These are phyloP conservation scores for Linnemannia hyalina DNA, from an alignment of 192 early-diverging fungal species.

Conservation along the genomic window DNA sequence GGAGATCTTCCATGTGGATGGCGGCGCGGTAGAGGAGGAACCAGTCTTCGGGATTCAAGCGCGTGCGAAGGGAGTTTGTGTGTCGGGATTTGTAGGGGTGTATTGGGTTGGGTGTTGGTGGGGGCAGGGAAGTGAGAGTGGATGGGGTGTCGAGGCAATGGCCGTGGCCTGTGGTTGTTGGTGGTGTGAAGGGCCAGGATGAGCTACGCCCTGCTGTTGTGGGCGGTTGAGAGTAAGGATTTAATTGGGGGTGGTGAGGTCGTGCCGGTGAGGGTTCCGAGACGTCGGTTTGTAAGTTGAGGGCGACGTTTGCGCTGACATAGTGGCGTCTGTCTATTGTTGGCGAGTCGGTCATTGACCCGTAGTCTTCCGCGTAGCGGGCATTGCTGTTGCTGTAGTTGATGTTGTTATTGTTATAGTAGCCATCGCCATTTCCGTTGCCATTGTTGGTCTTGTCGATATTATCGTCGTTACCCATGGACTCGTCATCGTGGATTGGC, in stretches of 20 bases:
- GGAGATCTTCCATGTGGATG: slow-evolving; percentile 22
- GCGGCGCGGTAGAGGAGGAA: slow-evolving; percentile 29
- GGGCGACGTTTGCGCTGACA: slow-evolving; percentile 33
- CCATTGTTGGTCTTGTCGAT: not conserved
- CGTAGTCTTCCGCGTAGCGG: not conserved
- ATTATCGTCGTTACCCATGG: not conserved
- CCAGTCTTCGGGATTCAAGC: slow-evolving; percentile 22
- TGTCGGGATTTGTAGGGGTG: not conserved
- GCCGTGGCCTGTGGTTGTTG: not conserved
- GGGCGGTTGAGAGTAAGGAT: not conserved
- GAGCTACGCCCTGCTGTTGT: not conserved
- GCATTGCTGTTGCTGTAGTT: not conserved
- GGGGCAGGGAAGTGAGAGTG: not conserved
- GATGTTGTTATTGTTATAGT: not conserved
- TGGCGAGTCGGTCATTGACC: not conserved
- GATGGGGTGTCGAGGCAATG: not conserved
- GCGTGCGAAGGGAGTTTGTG: not conserved
- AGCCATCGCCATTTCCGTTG: not conserved
- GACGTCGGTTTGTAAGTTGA: slow-evolving; percentile 18
- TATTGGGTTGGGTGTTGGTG: not conserved
- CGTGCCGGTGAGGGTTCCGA: not conserved
- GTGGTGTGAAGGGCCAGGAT: not conserved
- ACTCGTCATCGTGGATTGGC: not conserved
- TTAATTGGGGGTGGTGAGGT: not conserved
- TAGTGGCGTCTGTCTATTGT: not conserved